Evolutionary conservation across 2,329 filamentous ascomycete species (phyloP), one percentile per base, ranked within the genome.

Genomic region (Plenodomus biglobosus): DNA sequence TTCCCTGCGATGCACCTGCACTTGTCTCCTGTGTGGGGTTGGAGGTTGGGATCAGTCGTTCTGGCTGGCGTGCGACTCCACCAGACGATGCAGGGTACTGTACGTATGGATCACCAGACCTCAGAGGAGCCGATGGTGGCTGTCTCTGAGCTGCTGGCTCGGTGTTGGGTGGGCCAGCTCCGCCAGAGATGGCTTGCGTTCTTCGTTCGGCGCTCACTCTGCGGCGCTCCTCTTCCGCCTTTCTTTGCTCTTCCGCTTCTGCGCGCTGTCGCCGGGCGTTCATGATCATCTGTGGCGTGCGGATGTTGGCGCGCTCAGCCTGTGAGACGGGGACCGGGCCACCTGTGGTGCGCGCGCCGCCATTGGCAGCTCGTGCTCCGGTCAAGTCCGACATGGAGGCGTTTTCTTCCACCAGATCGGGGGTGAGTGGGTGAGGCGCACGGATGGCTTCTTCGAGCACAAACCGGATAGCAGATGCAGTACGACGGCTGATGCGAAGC

Each of bases 271-370:
- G 81, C 47, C 92, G 85, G 69, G 92, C 86, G 72, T 89, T 85
- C 92, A 96, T 95, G 64, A 97, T 92, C 75, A 92, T 88, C 56
- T 88, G 85, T 15, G 92, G 92, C 30, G 91, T 92, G 59, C 87
- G 84, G 52, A 96, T 88, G 20, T 87, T 85, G 50, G 71, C 66
- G 50, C 73, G 77, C 53, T 73, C 73, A 48, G 74, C 73, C 54
- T 75, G 75, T 18, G 76, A 71, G 20, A 81, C 78, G n/a, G 80
- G 78, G 16, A 80, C 77, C 13, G 80, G 77, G 17, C 78, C 80
- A 44, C 73, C 70, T 16, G 76, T 72, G 38, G 77, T 74, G 58
- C 80, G 77, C 41, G 79, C 72, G 56, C 82, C 83, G 59, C 82
- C 83, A 78, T 84, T 83, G 61, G 76, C 73, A 61, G 74, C 74